A percentile compares a stretch with the other conserved stretches of the same genome.
phyloP scores from a whole-genome alignment of 1,284 basidiomycete genomes.

The Rhodotorula glutinis region DNA sequence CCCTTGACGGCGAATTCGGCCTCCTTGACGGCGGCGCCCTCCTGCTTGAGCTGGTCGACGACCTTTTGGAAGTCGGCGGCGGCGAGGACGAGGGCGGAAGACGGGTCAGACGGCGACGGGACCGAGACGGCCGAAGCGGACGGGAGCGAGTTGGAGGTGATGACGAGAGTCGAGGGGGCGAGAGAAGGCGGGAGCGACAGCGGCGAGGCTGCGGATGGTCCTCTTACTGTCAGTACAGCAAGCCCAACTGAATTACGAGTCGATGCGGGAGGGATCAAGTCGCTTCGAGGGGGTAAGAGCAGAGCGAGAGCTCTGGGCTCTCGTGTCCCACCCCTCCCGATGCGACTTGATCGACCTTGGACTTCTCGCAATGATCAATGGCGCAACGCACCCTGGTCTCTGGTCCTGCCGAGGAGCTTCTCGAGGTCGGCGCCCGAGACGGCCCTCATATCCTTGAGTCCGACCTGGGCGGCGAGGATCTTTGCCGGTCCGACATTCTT shows the following conservation, averaged over 20 bases:
- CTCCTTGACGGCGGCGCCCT: conserved; percentile 62
- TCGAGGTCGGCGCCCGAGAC: conserved; percentile 41
- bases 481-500: conserved; percentile 44
- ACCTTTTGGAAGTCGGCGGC: conserved; percentile 71
- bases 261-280: too few relatives aligned
- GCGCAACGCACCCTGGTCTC: conserved; percentile 42
- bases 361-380: too few relatives aligned
- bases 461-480: conserved; percentile 41
- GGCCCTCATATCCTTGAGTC: conserved; percentile 46
- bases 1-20: conserved; percentile 67
- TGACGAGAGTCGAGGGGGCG: conserved; percentile 53
- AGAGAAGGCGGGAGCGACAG: conserved; percentile 40
- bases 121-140: conserved; percentile 58
- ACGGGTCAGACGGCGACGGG: conserved; percentile 71
- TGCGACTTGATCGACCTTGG: too few relatives aligned
- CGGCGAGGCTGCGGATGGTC: conserved; percentile 39
- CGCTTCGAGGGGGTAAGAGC: too few relatives aligned
- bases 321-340: too few relatives aligned
- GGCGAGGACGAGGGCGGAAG: conserved; percentile 68
- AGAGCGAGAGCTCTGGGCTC: too few relatives aligned
- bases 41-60: conserved; percentile 66
- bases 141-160: conserved; percentile 74
- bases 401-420: conserved; percentile 38
- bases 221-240: too few relatives aligned
- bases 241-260: too few relatives aligned